Base-by-base conservation (phyloP, 192 early-diverging fungal species). In the Mycoemilia scoparia region DNA sequence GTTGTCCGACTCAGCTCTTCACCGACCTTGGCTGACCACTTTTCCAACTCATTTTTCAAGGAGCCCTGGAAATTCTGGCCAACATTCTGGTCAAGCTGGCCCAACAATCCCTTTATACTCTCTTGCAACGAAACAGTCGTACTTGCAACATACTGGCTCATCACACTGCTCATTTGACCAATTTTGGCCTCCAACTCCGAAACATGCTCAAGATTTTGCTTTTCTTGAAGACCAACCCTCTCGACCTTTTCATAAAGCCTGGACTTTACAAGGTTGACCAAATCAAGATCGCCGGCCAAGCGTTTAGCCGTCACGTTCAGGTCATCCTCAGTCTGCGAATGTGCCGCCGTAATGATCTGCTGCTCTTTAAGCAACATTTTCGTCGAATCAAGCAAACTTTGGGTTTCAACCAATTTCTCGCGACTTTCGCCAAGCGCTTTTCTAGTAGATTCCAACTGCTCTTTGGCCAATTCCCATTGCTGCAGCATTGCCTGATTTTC, bases 321-420 rank as follows among this genome's bases (percentile, higher is more conserved):
- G 39, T 49, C 31, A 2, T 33, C 16, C 21, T 68, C 70, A 16
- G 65, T 60, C 15, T 55, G 34, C 4, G 59, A 57, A 24, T 73
- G 70, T 1, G 66, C 66, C 17, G 51, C 45, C 0, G 61, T 46
- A 29, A 73, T 26, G 17, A 66, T 25, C 9, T 23, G 32, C 34
- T 54, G 46, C 2, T 30, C 30, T 2, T 51, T 37, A 18, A 66
- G 26, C 4, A 65, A 53, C 16, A 31, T 36, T 4, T 38, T 61
- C 7, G 53, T 32, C 20, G 29, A 12, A 2, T 32, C 38, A 3
- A 64, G 46, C 28, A 57, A 54, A 7, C 29, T 24, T 17, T 57
- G 41, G 15, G 66, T 36, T 2, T 27, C 25, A 2, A 35, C 38
- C 36, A 68, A n/a, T n/a, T n/a, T n/a, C n/a, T n/a, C n/a, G n/a